Evolutionary conservation across 805 yeast genomes (phyloP).

Genomic region (Starmerella asiatica): DNA sequence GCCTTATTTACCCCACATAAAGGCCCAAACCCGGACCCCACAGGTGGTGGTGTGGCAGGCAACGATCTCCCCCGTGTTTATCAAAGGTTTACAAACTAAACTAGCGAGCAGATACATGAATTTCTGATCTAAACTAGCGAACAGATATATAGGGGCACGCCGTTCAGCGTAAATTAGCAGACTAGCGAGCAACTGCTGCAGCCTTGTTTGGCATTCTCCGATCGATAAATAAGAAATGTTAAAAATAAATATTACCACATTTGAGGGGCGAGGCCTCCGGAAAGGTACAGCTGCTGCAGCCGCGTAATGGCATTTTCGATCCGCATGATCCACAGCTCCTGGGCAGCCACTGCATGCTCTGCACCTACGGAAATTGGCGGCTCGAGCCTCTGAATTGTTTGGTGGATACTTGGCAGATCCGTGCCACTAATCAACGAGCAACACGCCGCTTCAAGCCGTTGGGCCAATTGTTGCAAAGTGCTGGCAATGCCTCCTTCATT

Average conservation of each 20-base stretch:
- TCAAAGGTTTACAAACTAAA: too few species aligned
- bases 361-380: conserved; percentile 5
- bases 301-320: conserved; percentile 13
- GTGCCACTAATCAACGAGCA: neutral
- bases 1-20: neutral
- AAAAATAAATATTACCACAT: neutral
- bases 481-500: conserved; percentile 21
- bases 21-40: neutral
- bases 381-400: conserved; percentile 7
- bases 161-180: too few species aligned
- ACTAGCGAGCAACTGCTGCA: too few species aligned
- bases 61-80: neutral
- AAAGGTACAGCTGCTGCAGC: neutral
- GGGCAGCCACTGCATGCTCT: conserved; percentile 3
- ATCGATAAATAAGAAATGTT: too few species aligned
- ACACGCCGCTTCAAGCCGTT: conserved; percentile 14
- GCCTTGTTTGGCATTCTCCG: too few species aligned
- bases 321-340: conserved; percentile 16
- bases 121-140: too few species aligned
- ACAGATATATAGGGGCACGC: too few species aligned
- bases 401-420: neutral
- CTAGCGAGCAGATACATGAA: too few species aligned
- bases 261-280: too few species aligned
- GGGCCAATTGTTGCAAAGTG: conserved; percentile 26
- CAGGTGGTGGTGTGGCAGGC: neutral